These are phyloP conservation scores for Thraustochytrium striatum DNA, from an alignment of 352 stramenopile species.

Conservation along the genomic window DNA sequence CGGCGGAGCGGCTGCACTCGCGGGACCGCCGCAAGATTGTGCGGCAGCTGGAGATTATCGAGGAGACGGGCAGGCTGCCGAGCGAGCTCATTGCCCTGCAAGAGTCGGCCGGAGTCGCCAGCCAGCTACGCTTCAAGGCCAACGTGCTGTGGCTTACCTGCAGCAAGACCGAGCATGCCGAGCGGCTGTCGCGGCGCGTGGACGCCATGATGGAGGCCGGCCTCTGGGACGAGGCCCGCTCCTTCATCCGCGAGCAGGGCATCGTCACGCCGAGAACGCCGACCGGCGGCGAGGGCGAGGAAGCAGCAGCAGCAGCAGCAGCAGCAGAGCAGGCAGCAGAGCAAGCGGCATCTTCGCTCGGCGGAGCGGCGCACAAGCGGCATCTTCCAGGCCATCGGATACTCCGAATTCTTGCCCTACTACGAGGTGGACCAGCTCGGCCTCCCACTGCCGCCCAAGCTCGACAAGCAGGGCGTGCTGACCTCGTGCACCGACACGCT, in stretches of 20 bases:
- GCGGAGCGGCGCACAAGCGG: not conserved
- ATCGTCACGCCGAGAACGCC: not conserved
- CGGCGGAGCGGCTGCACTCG: slow-evolving; percentile 71
- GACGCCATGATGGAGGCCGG: slow-evolving; percentile 68
- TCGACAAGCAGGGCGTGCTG: no score
- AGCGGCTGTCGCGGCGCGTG: slow-evolving; percentile 67
- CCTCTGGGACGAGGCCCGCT: slow-evolving; percentile 67
- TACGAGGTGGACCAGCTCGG: no score
- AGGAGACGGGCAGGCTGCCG: slow-evolving; percentile 65
- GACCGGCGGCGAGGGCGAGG: not conserved
- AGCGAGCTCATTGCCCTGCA: slow-evolving; percentile 49
- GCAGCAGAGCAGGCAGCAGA: not conserved
- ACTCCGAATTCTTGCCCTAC: slow-evolving; percentile 22
- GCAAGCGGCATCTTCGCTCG: not conserved
- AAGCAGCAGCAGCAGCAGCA: no score
- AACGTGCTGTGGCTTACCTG: slow-evolving; percentile 76
- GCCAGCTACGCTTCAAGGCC: slow-evolving; percentile 67
- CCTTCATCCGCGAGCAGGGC: slow-evolving; percentile 54
- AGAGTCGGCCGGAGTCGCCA: slow-evolving; percentile 56
- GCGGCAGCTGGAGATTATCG: slow-evolving; percentile 73
- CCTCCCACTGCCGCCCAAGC: no score
- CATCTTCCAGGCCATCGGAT: slow-evolving; percentile 29
- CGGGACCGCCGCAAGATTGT: slow-evolving; percentile 71
- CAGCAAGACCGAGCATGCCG: slow-evolving; percentile 61
- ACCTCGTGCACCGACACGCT: no score